Percentiles rank a stretch among this genome's conserved stretches.
These are phyloP conservation scores for Alternaria gaisen DNA, from an alignment of 2,329 filamentous ascomycete species.

Conservation along the genomic window DNA sequence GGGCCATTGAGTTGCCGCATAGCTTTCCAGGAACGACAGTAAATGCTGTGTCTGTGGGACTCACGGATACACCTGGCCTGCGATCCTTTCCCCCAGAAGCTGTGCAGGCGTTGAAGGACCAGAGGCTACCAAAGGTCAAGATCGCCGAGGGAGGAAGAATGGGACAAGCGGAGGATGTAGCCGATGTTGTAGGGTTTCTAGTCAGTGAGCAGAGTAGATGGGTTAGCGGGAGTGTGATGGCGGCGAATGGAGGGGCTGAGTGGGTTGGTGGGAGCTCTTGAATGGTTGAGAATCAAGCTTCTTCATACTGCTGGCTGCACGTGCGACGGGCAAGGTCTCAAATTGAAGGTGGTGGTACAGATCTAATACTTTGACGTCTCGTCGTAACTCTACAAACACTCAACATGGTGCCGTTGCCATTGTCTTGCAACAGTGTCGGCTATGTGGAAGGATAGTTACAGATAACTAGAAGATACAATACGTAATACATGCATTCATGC, in stretches of 20 bases:
- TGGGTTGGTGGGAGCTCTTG: slow-evolving; percentile 28
- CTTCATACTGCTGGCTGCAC: not conserved
- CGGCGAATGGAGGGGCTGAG: slow-evolving; percentile 43
- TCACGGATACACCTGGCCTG: slow-evolving; percentile 39
- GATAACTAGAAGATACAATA: not conserved
- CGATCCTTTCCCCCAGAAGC: slow-evolving; percentile 17
- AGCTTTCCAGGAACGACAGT: slow-evolving; percentile 38
- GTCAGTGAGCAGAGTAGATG: slow-evolving; percentile 47
- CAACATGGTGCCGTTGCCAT: not conserved
- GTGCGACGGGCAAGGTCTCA: not conserved
- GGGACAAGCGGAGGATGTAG: slow-evolving; percentile 60
- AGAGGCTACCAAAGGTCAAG: slow-evolving; percentile 32
- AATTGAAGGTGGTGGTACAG: slow-evolving; percentile 9
- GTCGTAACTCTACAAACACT: not conserved
- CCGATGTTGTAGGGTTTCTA: slow-evolving; percentile 70
- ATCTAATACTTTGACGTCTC: slow-evolving; percentile 5
- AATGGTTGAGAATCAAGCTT: not conserved
- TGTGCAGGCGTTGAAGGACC: slow-evolving; percentile 26
- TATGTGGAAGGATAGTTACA: not conserved
- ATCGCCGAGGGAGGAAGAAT: slow-evolving; percentile 32
- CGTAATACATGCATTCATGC: not conserved
- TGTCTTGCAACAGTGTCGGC: not conserved
- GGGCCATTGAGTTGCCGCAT: slow-evolving; percentile 36
- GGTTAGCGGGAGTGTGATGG: slow-evolving; percentile 51
- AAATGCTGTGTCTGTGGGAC: slow-evolving; percentile 40